These are phyloP conservation scores for Dioszegia aurantiaca DNA, from an alignment of 768 basidiomycete genomes.

Conservation along the genomic window DNA sequence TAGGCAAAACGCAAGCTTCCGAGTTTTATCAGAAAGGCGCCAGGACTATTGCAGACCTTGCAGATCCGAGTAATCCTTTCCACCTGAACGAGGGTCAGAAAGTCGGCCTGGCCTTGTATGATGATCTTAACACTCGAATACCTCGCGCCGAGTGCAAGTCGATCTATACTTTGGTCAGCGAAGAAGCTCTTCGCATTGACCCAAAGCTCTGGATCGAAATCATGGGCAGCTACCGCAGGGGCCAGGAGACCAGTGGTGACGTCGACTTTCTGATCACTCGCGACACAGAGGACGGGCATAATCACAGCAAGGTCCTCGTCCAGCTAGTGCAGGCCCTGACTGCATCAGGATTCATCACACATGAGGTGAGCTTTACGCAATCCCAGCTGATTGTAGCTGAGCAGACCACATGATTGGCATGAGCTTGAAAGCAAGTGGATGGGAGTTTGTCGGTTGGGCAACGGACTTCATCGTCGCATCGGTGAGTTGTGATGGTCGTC, in stretches of 20 bases:
- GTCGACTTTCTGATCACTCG: slow-evolving; percentile 87
- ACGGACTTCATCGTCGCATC: slow-evolving; percentile 63
- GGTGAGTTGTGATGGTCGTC: slow-evolving; percentile 51
- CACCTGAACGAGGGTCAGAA: slow-evolving; percentile 5
- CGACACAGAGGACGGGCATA: slow-evolving; percentile 66
- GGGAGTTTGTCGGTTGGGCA: slow-evolving; percentile 66
- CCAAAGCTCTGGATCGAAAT: slow-evolving; percentile 70
- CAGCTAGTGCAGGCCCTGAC: slow-evolving; percentile 58
- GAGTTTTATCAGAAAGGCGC: slow-evolving; percentile 75
- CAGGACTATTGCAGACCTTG: slow-evolving; percentile 72
- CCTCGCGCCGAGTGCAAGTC: slow-evolving; percentile 72
- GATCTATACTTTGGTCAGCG: slow-evolving; percentile 70
- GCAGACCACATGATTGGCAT: slow-evolving; percentile 64
- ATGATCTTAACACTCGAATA: slow-evolving; percentile 82
- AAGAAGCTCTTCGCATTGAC: slow-evolving; percentile 69
- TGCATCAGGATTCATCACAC: slow-evolving; percentile 64
- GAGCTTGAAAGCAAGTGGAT: slow-evolving; percentile 75
- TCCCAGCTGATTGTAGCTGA: slow-evolving; percentile 56
- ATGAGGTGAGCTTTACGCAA: slow-evolving; percentile 55
- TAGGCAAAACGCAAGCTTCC: slow-evolving; percentile 62
- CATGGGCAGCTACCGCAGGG: slow-evolving; percentile 90
- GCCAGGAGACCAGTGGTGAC: slow-evolving; percentile 79
- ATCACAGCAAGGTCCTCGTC: slow-evolving; percentile 63
- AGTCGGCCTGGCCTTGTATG: slow-evolving; percentile 50
- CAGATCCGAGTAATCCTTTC: neutral